Evolutionary conservation across 352 stramenopile species (phyloP), one percentile per base, ranked within the genome.

Genomic region (Globisporangium barbulae): DNA sequence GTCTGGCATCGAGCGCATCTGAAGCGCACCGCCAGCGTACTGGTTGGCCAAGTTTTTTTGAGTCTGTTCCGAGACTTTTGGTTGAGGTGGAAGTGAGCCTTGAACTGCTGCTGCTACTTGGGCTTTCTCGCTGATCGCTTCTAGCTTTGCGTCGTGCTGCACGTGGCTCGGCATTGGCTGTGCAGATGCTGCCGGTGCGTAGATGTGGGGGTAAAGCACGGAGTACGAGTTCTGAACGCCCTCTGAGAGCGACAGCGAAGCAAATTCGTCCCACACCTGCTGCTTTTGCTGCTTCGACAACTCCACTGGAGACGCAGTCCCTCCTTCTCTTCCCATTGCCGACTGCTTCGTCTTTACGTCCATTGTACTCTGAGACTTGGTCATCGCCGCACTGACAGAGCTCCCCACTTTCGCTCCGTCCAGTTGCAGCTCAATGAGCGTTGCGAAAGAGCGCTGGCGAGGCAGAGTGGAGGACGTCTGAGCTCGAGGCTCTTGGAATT

Each of bases 191-290:
- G 25, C 10, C 39, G 28, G 10, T 42, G 15, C 56, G 61, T 89
- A 89, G 37, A 74, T 71, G 39, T 75, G 65, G 0, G 79, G 79
- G 58, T 91, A 88, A 9, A 91, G 44, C 39, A 76, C 73, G 0
- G 79, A 67, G 57, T 91, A 91, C 6, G 81, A 79, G 19, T 89
- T 78, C n/a, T 81, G 78, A 3, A 87, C 70, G n/a, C 57, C 63
- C 9, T 67, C 58, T 5, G 73, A 83, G 17, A 87, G 65, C 7
- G 75, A 69, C 4, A 64, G 47, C 0, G 58, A 39, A 3, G 69
- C 55, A 53, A 88, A 91, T 1, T 83, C 64, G 10, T 63, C 63
- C 81, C 81, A 91, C 0, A 88, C 59, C 6, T 47, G 53, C 33
- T 77, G 53, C 53, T 77, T 77, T 25, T 79, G 72, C 13, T 73